phyloP scores from a whole-genome alignment of 2,329 filamentous ascomycete species.

The Proliferodiscus dingleyae region DNA sequence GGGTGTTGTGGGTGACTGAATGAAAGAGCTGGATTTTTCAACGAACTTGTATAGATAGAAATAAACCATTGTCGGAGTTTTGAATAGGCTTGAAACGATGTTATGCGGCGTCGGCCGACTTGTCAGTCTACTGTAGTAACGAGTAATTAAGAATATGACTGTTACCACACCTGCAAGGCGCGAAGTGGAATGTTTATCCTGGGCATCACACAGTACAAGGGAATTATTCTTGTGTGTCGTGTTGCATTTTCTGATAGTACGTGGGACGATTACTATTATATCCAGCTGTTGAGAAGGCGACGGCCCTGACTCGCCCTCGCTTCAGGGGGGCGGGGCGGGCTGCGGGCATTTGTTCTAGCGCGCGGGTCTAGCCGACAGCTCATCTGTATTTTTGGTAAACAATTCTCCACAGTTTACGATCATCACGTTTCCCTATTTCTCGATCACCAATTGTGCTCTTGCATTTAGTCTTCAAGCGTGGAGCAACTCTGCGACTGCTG shows the following conservation, averaged over 20 bases:
- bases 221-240: neutral
- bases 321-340: too few species aligned
- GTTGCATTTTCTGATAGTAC: too few species aligned
- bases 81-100: conserved; percentile 2
- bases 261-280: too few species aligned
- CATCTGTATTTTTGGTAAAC: too few species aligned
- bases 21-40: neutral
- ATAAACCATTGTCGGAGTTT: neutral
- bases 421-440: too few species aligned
- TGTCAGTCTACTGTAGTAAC: neutral
- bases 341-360: conserved; percentile 5
- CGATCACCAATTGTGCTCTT: too few species aligned
- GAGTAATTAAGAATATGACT: conserved; percentile 4
- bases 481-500: too few species aligned
- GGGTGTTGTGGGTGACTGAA: conserved; percentile 8
- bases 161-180: neutral
- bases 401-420: too few species aligned
- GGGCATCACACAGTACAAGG: neutral
- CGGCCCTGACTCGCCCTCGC: too few species aligned
- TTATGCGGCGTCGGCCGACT: neutral
- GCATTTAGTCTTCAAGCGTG: too few species aligned
- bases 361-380: conserved; percentile 10
- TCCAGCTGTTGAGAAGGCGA: too few species aligned
- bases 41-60: conserved; percentile 1
- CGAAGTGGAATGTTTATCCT: neutral